These are phyloP conservation scores for Thuja plicata DNA, from an alignment of 83 land plant genomes.

Conservation along the genomic window DNA sequence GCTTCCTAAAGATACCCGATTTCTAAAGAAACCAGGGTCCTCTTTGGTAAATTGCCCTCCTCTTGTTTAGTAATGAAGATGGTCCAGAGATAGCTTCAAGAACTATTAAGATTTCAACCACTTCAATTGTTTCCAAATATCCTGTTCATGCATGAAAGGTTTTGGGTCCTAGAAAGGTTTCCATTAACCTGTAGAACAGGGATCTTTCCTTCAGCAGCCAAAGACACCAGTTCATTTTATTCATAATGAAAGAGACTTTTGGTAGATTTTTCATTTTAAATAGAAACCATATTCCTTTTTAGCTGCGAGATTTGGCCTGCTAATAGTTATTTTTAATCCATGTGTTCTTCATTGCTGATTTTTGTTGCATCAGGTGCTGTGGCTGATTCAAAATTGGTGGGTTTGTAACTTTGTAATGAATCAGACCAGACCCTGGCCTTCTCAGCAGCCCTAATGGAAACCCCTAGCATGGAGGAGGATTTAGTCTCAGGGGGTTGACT, in stretches of 20 bases:
- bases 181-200: neutral
- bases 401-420: too few relatives aligned
- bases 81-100: neutral
- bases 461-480: too few relatives aligned
- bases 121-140: too few relatives aligned
- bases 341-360: neutral
- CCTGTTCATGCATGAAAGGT: too few relatives aligned
- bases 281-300: neutral
- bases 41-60: neutral
- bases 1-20: neutral
- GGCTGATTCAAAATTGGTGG: too few relatives aligned
- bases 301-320: neutral
- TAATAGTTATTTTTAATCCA: neutral
- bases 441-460: too few relatives aligned
- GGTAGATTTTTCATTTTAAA: neutral
- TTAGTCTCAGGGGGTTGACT: too few relatives aligned
- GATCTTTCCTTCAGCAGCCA: neutral
- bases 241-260: neutral
- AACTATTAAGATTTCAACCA: neutral
- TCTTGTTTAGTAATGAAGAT: too few relatives aligned
- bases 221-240: too few relatives aligned
- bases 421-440: too few relatives aligned
- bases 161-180: too few relatives aligned
- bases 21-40: neutral
- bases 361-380: too few relatives aligned